Evolutionary conservation across 768 basidiomycete genomes (phyloP).

Genomic region (Thelephora ganbajun): DNA sequence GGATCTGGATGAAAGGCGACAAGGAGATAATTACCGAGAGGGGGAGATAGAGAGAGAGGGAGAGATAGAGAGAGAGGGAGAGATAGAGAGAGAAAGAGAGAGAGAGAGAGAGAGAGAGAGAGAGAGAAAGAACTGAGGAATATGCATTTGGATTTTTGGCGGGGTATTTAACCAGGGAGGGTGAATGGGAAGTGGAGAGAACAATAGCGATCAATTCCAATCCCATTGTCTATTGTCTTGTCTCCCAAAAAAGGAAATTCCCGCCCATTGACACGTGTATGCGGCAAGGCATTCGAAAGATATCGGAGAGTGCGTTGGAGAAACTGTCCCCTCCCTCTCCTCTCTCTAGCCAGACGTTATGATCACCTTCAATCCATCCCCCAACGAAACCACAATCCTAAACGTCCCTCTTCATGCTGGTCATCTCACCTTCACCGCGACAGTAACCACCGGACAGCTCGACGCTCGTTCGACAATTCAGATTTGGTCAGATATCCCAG

Average conservation of each 20-base stretch:
- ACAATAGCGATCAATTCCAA: too few relatives aligned
- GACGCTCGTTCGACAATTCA: slow-evolving; percentile 7
- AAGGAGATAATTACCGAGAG: slow-evolving; percentile 5
- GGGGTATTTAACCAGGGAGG: too few relatives aligned
- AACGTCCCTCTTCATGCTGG: background rate
- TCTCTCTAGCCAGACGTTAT: background rate
- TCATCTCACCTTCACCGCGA: background rate
- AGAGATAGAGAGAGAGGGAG: slow-evolving; percentile 5
- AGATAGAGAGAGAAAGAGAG: slow-evolving; percentile 2
- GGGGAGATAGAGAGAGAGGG: slow-evolving; percentile 2
- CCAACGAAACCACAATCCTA: background rate
- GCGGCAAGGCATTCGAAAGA: background rate
- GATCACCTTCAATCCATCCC: background rate
- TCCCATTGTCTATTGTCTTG: too few relatives aligned
- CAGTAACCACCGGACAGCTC: background rate
- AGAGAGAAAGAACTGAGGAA: background rate
- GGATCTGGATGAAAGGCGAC: slow-evolving; percentile 7
- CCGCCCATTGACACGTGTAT: too few relatives aligned
- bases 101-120: slow-evolving; percentile 4
- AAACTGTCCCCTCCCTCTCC: background rate
- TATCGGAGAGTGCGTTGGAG: too few relatives aligned
- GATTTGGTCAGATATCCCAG: slow-evolving; percentile 18
- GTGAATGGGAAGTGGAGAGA: too few relatives aligned
- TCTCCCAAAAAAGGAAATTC: too few relatives aligned
- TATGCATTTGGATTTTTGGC: too few relatives aligned